Percentiles rank a stretch among this genome's conserved stretches.
Evolutionary conservation across 345 rosid genomes (phyloP).

Genomic region (Atalantia buxifolia): DNA sequence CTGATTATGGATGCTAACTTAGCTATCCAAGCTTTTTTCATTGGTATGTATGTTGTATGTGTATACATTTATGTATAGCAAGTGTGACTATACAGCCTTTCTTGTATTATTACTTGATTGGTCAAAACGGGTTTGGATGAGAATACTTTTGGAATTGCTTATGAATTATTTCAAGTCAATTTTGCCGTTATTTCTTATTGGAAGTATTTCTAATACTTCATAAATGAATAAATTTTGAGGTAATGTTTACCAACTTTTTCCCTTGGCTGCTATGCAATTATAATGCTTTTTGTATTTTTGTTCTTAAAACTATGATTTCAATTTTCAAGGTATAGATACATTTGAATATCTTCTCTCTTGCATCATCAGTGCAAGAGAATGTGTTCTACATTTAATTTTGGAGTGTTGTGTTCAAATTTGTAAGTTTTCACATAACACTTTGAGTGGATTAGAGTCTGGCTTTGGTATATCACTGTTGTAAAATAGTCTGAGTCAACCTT

Average conservation of each 20-base stretch:
- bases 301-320: neutral
- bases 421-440: neutral
- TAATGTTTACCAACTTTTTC: neutral
- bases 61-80: neutral
- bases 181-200: neutral
- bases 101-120: neutral
- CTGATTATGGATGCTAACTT: neutral
- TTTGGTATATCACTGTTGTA: neutral
- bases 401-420: neutral
- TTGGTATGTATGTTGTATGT: neutral
- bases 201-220: neutral
- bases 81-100: neutral
- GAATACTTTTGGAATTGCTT: neutral
- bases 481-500: neutral
- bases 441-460: neutral
- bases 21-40: neutral
- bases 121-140: neutral
- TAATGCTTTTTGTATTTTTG: neutral
- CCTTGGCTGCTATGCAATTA: neutral
- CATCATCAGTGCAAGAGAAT: too few relatives aligned
- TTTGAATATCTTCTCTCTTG: too few relatives aligned
- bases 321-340: too few relatives aligned
- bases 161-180: neutral
- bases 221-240: neutral
- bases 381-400: too few relatives aligned